A percentile compares a stretch with the other conserved stretches of the same genome.
Conservation (phyloP, 148 eudicot species). For the Simmondsia chinensis region DNA sequence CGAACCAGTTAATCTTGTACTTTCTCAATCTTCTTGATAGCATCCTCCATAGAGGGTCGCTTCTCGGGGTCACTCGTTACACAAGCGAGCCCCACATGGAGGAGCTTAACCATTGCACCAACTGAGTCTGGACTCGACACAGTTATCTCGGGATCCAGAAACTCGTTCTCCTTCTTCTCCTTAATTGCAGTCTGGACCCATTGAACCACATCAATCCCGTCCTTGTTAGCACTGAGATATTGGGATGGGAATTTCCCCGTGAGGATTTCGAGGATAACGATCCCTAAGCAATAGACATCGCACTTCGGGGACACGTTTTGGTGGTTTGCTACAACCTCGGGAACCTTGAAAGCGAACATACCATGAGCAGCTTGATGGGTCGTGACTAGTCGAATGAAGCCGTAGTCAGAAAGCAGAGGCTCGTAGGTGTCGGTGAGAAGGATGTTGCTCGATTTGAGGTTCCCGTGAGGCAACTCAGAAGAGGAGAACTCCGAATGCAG, state of each 20-base stretch:
- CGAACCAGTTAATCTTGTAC: constrained; percentile 26
- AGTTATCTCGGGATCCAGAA: constrained; percentile 65
- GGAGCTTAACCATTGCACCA: constrained; percentile 37
- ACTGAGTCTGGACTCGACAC: constrained; percentile 15
- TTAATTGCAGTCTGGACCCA: constrained; percentile 42
- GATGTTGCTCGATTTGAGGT: constrained; percentile 71
- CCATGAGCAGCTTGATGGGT: constrained; percentile 35
- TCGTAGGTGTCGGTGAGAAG: constrained; percentile 36
- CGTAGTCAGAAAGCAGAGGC: constrained; percentile 66
- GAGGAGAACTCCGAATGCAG: constrained; percentile 40
- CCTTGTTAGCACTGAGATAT: constrained; percentile 55
- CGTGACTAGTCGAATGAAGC: constrained; percentile 37
- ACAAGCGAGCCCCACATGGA: constrained; percentile 49
- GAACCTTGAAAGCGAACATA: constrained; percentile 54
- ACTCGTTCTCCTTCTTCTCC: constrained; percentile 36
- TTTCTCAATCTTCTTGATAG: constrained; percentile 49
- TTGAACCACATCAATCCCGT: constrained; percentile 67
- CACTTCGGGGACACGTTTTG: constrained; percentile 47
- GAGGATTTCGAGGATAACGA: constrained; percentile 62
- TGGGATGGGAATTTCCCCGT: constrained; percentile 77
- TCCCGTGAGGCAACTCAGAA: constrained; percentile 64
- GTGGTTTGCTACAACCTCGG: constrained; percentile 47
- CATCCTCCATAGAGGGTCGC: constrained; percentile 47
- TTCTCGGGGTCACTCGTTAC: constrained; percentile 32
- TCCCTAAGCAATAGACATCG: constrained; percentile 76